These are phyloP conservation scores for Artemisia argyi DNA, from an alignment of 129 eudicot species.

Conservation along the genomic window DNA sequence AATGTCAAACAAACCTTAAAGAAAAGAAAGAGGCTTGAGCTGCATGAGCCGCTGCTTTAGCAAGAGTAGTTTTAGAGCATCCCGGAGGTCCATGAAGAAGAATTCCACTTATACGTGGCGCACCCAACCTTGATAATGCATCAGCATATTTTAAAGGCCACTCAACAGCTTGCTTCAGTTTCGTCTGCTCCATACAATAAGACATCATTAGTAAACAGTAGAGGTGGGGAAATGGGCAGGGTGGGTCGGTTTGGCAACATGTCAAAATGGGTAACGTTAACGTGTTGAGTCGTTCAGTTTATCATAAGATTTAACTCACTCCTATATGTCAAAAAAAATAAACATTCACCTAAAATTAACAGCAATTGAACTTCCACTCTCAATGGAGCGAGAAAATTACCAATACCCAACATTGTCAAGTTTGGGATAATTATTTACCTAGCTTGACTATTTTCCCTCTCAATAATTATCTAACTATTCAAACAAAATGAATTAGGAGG, in stretches of 20 bases:
- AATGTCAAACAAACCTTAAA: slow-evolving; percentile 51
- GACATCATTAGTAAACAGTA: slow-evolving; percentile 10
- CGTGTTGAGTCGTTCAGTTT: too few species aligned
- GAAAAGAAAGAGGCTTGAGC: slow-evolving; percentile 96
- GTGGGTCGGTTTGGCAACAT: neutral
- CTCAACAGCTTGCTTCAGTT: slow-evolving; percentile 96
- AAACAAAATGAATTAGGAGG: too few species aligned
- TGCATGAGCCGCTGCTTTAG: slow-evolving; percentile 97
- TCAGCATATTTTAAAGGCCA: slow-evolving; percentile 87
- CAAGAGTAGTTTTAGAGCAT: slow-evolving; percentile 96
- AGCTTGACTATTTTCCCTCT: too few species aligned
- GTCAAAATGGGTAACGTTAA: too few species aligned
- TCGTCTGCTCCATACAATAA: slow-evolving; percentile 57
- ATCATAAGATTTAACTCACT: too few species aligned
- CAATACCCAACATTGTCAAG: too few species aligned
- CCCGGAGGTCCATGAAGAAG: slow-evolving; percentile 99
- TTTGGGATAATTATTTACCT: too few species aligned
- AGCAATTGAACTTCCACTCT: too few species aligned
- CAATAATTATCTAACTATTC: too few species aligned
- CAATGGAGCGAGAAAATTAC: too few species aligned
- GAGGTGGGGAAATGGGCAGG: neutral
- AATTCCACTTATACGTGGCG: slow-evolving; percentile 82
- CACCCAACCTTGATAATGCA: slow-evolving; percentile 75
- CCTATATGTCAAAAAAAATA: too few species aligned
- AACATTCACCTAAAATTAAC: too few species aligned